A percentile compares a stretch with the other conserved stretches of the same genome.
phyloP scores from a whole-genome alignment of 805 yeast genomes.

The Hanseniaspora guilliermondii region DNA sequence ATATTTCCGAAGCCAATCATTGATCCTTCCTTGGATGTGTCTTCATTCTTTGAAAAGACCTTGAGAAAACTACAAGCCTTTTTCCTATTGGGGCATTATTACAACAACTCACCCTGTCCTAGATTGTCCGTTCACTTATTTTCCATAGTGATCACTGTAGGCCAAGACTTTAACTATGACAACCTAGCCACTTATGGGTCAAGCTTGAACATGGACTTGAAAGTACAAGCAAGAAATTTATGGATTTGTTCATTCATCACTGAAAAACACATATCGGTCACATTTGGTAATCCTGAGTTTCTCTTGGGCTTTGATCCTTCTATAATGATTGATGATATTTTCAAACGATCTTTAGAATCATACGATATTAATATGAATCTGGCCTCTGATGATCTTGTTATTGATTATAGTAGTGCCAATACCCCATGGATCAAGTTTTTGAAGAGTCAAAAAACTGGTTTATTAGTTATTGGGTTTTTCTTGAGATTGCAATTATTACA shows the following conservation, averaged over 20 bases:
- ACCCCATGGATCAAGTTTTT: slow-evolving; percentile 9
- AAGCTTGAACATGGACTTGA: not conserved
- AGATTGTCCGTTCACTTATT: slow-evolving; percentile 8
- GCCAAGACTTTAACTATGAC: slow-evolving; percentile 9
- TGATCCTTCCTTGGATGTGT: not conserved
- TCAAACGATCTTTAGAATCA: not conserved
- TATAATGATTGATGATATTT: not conserved
- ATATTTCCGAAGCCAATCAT: slow-evolving; percentile 2
- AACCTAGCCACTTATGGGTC: not conserved
- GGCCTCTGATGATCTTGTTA: not conserved
- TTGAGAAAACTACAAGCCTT: slow-evolving; percentile 10
- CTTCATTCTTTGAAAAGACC: not conserved
- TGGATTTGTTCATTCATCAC: slow-evolving; percentile 7
- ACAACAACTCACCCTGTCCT: slow-evolving; percentile 5
- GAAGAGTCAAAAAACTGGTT: not conserved
- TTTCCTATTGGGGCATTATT: slow-evolving; percentile 4
- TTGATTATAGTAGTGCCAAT: slow-evolving; percentile 3
- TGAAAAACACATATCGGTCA: slow-evolving; percentile 10
- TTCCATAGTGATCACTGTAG: slow-evolving; percentile 6
- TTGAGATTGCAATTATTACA: slow-evolving; percentile 6
- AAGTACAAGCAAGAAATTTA: slow-evolving; percentile 4
- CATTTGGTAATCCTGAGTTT: slow-evolving; percentile 11
- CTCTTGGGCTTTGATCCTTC: slow-evolving; percentile 7
- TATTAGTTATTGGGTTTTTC: not conserved
- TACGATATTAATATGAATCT: not conserved